phyloP scores from a whole-genome alignment of 164 flowering plant genomes.

The Brasenia schreberi region DNA sequence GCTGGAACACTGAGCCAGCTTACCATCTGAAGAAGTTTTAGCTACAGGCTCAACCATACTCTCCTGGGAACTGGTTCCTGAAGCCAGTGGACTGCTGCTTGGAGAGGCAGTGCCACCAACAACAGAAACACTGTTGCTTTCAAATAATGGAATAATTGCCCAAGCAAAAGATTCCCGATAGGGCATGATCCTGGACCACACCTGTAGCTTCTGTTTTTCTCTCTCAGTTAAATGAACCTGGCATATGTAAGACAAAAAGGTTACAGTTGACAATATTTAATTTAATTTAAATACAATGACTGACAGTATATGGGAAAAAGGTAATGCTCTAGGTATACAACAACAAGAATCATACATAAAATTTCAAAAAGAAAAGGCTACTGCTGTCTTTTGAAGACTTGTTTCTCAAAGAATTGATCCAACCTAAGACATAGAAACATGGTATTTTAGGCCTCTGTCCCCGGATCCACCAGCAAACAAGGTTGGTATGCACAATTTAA shows the following conservation, averaged over 20 bases:
- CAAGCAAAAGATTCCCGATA: slow-evolving; percentile 91
- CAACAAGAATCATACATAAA: too few species aligned
- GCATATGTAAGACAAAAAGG: background rate
- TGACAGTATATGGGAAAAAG: too few species aligned
- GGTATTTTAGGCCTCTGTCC: too few species aligned
- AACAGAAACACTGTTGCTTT: slow-evolving; percentile 34
- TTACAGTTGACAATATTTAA: too few species aligned
- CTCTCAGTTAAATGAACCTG: slow-evolving; percentile 89
- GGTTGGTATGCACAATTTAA: too few species aligned
- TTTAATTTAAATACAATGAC: too few species aligned
- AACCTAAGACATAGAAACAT: too few species aligned
- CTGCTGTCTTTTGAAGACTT: too few species aligned
- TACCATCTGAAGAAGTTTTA: slow-evolving; percentile 63
- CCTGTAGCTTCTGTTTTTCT: slow-evolving; percentile 94
- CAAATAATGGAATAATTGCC: slow-evolving; percentile 93
- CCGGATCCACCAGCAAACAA: too few species aligned
- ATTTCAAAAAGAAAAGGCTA: too few species aligned
- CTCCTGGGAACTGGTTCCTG: slow-evolving; percentile 76
- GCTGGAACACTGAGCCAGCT: slow-evolving; percentile 42
- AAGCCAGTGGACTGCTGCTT: slow-evolving; percentile 84
- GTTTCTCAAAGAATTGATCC: too few species aligned
- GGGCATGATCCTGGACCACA: slow-evolving; percentile 98
- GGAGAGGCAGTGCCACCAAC: slow-evolving; percentile 76
- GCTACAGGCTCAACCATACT: slow-evolving; percentile 50
- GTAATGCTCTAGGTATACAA: too few species aligned